A percentile compares a stretch with the other conserved stretches of the same genome.
These are phyloP conservation scores for Asterochloris erici DNA, from an alignment of 139 green algal species.

Conservation along the genomic window DNA sequence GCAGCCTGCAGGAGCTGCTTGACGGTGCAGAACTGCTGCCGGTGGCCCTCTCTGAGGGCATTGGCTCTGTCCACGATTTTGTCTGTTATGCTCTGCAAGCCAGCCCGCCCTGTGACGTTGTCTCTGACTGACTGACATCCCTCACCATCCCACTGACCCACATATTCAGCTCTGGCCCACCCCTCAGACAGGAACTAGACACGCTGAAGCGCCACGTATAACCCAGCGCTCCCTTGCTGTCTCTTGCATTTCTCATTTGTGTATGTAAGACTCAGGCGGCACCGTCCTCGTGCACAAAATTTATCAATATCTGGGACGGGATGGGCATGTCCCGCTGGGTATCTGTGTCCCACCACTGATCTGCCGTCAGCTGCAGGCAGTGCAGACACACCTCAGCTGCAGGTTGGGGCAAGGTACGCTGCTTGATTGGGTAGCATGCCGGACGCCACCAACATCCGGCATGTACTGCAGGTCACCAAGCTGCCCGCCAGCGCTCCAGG, in stretches of 20 bases:
- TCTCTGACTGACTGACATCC: background rate
- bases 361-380: slow-evolving; percentile 4
- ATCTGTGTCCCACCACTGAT: slow-evolving; percentile 20
- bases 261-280: background rate
- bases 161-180: background rate
- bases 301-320: background rate
- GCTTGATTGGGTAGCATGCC: background rate
- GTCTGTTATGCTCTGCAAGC: too few relatives aligned
- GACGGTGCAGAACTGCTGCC: background rate
- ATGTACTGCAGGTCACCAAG: background rate
- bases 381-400: background rate
- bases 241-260: background rate
- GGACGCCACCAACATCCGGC: background rate
- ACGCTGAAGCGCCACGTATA: too few relatives aligned
- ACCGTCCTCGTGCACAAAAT: background rate
- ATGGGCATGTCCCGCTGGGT: background rate
- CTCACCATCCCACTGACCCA: background rate
- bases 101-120: too few relatives aligned
- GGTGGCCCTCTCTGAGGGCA: background rate
- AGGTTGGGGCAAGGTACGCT: background rate
- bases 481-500: background rate
- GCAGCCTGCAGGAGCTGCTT: background rate
- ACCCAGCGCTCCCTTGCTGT: background rate
- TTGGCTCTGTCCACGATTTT: background rate
- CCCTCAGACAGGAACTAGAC: too few relatives aligned